Percentiles rank a stretch among this genome's conserved stretches.
phyloP scores from a whole-genome alignment of 2,329 filamentous ascomycete genomes.

The Arthroderma sp. region DNA sequence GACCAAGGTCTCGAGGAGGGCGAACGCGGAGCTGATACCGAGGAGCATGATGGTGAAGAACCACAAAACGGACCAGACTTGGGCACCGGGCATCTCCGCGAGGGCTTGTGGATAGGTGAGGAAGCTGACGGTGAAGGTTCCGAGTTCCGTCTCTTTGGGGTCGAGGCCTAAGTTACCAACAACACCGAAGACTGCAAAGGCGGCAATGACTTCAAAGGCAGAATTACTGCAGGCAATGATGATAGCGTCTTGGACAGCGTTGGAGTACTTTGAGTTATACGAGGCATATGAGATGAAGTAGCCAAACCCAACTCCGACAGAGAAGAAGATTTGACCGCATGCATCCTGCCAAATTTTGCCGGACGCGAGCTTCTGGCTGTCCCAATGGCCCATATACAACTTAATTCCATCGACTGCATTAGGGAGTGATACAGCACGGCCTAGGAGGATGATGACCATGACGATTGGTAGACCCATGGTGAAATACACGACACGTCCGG shows the following conservation, averaged over 20 bases:
- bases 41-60: conserved; percentile 44
- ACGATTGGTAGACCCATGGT: conserved; percentile 26
- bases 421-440: conserved; percentile 37
- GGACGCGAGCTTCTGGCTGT: conserved; percentile 33
- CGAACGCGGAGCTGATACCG: conserved; percentile 42
- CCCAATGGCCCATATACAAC: conserved; percentile 31
- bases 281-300: conserved; percentile 43
- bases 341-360: conserved; percentile 43
- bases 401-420: conserved; percentile 39
- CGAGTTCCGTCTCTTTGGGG: conserved; percentile 24
- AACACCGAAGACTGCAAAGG: conserved; percentile 38
- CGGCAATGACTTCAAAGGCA: conserved; percentile 38
- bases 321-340: conserved; percentile 44
- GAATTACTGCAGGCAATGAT: conserved; percentile 40
- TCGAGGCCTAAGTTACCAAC: conserved; percentile 31
- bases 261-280: conserved; percentile 40
- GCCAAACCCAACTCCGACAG: conserved; percentile 42
- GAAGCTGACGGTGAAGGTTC: conserved; percentile 41
- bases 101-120: conserved; percentile 41
- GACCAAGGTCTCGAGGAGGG: conserved; percentile 42
- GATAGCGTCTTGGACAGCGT: conserved; percentile 43
- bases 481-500: neutral
- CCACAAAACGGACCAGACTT: conserved; percentile 42
- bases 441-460: conserved; percentile 40
- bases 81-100: conserved; percentile 39